These are phyloP conservation scores for Hibiscus tridactylites DNA, from an alignment of 345 rosid genomes.

Conservation along the genomic window DNA sequence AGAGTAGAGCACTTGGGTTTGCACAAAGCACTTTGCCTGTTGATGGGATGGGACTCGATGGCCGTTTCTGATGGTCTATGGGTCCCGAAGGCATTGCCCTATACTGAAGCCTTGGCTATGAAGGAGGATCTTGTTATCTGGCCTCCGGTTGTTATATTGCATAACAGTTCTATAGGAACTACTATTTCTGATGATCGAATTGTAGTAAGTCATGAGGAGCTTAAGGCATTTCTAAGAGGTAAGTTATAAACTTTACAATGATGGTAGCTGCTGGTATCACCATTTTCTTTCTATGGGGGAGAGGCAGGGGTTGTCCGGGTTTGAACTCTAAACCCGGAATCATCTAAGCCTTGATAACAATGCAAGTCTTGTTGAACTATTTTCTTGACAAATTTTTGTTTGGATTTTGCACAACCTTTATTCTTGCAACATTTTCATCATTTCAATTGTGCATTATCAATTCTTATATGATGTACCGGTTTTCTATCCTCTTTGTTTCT, in stretches of 20 bases:
- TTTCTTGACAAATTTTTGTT: not conserved
- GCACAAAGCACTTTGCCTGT: slow-evolving; percentile 41
- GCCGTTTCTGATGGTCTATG: slow-evolving; percentile 20
- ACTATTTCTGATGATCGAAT: slow-evolving; percentile 19
- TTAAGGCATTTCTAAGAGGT: slow-evolving; percentile 34
- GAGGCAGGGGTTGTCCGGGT: too few relatives aligned
- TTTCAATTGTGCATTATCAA: not conserved
- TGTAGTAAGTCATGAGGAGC: slow-evolving; percentile 25
- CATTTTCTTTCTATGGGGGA: too few relatives aligned
- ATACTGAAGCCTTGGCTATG: slow-evolving; percentile 29
- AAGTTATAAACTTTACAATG: not conserved
- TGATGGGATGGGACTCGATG: slow-evolving; percentile 40
- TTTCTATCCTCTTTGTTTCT: not conserved
- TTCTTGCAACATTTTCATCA: not conserved
- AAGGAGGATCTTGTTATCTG: slow-evolving; percentile 49
- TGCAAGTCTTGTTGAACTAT: not conserved
- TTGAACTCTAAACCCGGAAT: too few relatives aligned
- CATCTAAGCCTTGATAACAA: too few relatives aligned
- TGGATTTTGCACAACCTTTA: not conserved
- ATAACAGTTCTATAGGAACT: slow-evolving; percentile 33
- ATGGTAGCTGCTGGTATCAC: not conserved
- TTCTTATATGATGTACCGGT: not conserved
- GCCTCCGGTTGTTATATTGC: slow-evolving; percentile 44
- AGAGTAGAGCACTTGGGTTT: slow-evolving; percentile 50
- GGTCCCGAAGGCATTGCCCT: slow-evolving; percentile 19